Evolutionary conservation across 495 filamentous ascomycete species (phyloP).

Genomic region (Opeltia flavorubescens): DNA sequence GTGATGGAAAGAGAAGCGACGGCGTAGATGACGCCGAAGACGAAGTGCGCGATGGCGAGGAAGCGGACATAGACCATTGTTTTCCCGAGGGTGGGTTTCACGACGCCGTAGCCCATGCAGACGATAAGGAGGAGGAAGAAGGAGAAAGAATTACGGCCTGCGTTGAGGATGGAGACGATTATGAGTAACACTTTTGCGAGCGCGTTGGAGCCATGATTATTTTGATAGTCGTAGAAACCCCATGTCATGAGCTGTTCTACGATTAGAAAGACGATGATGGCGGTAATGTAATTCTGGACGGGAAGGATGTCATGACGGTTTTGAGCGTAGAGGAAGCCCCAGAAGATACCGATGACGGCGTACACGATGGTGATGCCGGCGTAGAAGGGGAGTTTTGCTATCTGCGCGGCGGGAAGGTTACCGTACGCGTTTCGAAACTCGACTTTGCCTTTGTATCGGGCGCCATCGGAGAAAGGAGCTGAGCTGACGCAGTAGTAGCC

Average conservation of each 20-base stretch:
- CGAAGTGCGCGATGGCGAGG: constrained; percentile 80
- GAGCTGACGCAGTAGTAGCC: constrained; percentile 94
- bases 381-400: constrained; percentile 96
- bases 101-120: constrained; percentile 98
- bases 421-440: constrained; percentile 94
- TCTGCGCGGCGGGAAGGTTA: constrained; percentile 87
- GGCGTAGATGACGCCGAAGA: constrained; percentile 89
- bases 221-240: constrained; percentile 96
- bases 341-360: constrained; percentile 73
- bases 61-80: constrained; percentile 92
- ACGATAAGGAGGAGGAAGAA: constrained; percentile 98
- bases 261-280: constrained; percentile 87
- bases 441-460: constrained; percentile 62
- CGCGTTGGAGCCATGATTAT: constrained; percentile 67
- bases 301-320: constrained; percentile 89
- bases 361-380: constrained; percentile 90
- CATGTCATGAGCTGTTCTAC: constrained; percentile 96
- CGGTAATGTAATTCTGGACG: constrained; percentile 99
- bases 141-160: constrained; percentile 88
- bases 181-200: constrained; percentile 77
- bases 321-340: constrained; percentile 92
- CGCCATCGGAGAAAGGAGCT: constrained; percentile 42
- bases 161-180: constrained; percentile 81
- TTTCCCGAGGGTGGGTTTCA: constrained; percentile 82
- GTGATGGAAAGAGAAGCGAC: constrained; percentile 80